A percentile compares a stretch with the other conserved stretches of the same genome.
Evolutionary conservation across 1,284 basidiomycete species (phyloP).

Genomic region (Hypsizygus ulmarius): DNA sequence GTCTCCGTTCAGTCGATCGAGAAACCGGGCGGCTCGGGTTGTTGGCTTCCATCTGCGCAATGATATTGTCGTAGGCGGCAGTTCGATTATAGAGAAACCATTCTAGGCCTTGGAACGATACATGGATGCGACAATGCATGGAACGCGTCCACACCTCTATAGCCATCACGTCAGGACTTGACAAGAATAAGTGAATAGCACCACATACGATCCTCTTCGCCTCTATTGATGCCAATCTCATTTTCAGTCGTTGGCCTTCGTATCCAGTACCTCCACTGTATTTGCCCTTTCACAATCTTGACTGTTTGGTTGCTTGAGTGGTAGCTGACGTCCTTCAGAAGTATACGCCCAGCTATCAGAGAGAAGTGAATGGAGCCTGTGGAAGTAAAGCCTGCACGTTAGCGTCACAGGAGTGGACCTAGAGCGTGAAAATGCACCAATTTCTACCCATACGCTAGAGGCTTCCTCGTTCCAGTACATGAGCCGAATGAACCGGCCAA

Average conservation of each 20-base stretch:
- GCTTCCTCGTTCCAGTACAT: slow-evolving; percentile 70
- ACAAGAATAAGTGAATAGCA: slow-evolving; percentile 1
- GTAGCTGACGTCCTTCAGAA: slow-evolving; percentile 83
- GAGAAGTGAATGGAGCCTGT: slow-evolving; percentile 89
- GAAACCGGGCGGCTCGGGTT: slow-evolving; percentile 30
- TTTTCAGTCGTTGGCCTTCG: slow-evolving; percentile 65
- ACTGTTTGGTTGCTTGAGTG: slow-evolving; percentile 89
- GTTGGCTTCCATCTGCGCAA: slow-evolving; percentile 64
- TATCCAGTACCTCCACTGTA: slow-evolving; percentile 93
- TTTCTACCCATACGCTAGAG: slow-evolving; percentile 73
- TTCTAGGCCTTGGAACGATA: slow-evolving; percentile 81
- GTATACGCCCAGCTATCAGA: slow-evolving; percentile 80
- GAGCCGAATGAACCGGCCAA: slow-evolving; percentile 60
- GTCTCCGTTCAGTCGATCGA: slow-evolving; percentile 27
- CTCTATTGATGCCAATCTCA: slow-evolving; percentile 57
- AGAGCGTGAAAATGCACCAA: slow-evolving; percentile 47
- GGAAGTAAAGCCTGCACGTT: neutral
- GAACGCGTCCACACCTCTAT: slow-evolving; percentile 35
- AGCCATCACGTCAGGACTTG: slow-evolving; percentile 28
- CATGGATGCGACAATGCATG: slow-evolving; percentile 65
- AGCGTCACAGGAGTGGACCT: neutral
- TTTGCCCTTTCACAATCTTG: slow-evolving; percentile 75
- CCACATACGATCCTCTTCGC: slow-evolving; percentile 49
- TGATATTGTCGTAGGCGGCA: slow-evolving; percentile 81
- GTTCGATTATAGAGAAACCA: slow-evolving; percentile 91